Percentiles rank a stretch among this genome's conserved stretches.
Evolutionary conservation across 345 rosid genomes (phyloP).

Genomic region (Draba incana): DNA sequence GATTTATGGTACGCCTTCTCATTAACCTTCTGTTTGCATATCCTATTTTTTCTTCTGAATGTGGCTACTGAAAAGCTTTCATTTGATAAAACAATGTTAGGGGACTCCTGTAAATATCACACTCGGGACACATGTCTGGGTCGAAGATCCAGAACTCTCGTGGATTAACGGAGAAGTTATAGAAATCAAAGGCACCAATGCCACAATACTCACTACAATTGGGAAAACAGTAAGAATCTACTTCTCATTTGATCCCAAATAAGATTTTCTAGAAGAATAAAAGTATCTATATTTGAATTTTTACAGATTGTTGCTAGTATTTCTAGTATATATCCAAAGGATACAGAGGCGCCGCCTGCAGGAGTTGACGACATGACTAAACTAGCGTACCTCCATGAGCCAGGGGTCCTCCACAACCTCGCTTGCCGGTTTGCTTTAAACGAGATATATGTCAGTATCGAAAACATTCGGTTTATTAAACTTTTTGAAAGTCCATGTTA

Average conservation of each 20-base stretch:
- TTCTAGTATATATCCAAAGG: slow-evolving; percentile 58
- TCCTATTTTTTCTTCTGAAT: slow-evolving; percentile 20
- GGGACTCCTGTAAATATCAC: slow-evolving; percentile 60
- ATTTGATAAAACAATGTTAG: slow-evolving; percentile 41
- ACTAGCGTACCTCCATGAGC: slow-evolving; percentile 69
- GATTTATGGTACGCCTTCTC: slow-evolving; percentile 47
- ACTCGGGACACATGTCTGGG: slow-evolving; percentile 69
- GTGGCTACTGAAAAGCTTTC: slow-evolving; percentile 13
- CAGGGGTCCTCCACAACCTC: slow-evolving; percentile 66
- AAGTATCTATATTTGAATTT: not conserved
- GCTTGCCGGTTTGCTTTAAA: slow-evolving; percentile 55
- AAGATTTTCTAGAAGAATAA: not conserved
- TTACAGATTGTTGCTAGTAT: slow-evolving; percentile 53
- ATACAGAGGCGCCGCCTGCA: slow-evolving; percentile 60
- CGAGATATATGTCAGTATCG: slow-evolving; percentile 64
- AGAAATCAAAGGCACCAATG: slow-evolving; percentile 53
- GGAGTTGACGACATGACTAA: slow-evolving; percentile 79
- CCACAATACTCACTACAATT: slow-evolving; percentile 44
- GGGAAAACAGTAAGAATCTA: slow-evolving; percentile 51
- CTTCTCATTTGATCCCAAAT: slow-evolving; percentile 18
- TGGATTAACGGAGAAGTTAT: slow-evolving; percentile 65
- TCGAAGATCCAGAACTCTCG: slow-evolving; percentile 58
- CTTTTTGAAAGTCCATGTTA: not conserved
- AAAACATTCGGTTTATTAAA: slow-evolving; percentile 14
- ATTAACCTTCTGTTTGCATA: slow-evolving; percentile 10